phyloP scores from a whole-genome alignment of 2,329 filamentous ascomycete species.

The Basipetospora chlamydospora region DNA sequence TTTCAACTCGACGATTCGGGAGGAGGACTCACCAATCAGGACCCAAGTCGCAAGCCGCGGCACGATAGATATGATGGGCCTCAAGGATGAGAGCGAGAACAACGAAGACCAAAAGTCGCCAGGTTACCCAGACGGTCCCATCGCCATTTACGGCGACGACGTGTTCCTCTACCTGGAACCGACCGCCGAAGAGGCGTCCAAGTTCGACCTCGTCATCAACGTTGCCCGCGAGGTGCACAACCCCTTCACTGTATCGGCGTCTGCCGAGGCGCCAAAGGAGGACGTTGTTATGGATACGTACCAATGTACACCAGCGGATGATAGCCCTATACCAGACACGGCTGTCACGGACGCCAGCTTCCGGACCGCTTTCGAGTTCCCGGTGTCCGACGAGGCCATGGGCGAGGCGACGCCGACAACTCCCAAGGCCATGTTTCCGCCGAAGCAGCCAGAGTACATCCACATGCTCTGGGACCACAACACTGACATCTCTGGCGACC shows the following conservation, averaged over 20 bases:
- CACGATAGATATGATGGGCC: slow-evolving; percentile 39
- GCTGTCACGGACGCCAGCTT: slow-evolving; percentile 43
- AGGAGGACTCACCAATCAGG: slow-evolving; percentile 44
- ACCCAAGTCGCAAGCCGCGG: slow-evolving; percentile 47
- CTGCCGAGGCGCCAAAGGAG: slow-evolving; percentile 11
- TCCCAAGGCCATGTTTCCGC: slow-evolving; percentile 33
- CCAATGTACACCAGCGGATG: slow-evolving; percentile 18
- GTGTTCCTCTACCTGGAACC: slow-evolving; percentile 72
- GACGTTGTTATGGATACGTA: not conserved
- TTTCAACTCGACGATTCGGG: slow-evolving; percentile 30
- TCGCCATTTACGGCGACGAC: slow-evolving; percentile 65
- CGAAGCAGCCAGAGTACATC: slow-evolving; percentile 60
- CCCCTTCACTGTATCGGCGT: slow-evolving; percentile 40
- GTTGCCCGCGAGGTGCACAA: slow-evolving; percentile 72
- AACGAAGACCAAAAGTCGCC: slow-evolving; percentile 70
- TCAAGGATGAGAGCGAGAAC: slow-evolving; percentile 51
- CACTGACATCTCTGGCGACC: slow-evolving; percentile 66
- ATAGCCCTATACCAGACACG: slow-evolving; percentile 35
- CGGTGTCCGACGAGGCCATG: slow-evolving; percentile 18
- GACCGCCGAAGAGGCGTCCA: slow-evolving; percentile 58
- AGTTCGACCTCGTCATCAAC: slow-evolving; percentile 74
- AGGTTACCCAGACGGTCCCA: slow-evolving; percentile 68
- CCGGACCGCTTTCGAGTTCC: slow-evolving; percentile 46
- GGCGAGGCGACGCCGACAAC: slow-evolving; percentile 31
- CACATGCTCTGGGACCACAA: slow-evolving; percentile 84